These are phyloP conservation scores for Aureoboletus auriporus DNA, from an alignment of 768 basidiomycete species.

Conservation along the genomic window DNA sequence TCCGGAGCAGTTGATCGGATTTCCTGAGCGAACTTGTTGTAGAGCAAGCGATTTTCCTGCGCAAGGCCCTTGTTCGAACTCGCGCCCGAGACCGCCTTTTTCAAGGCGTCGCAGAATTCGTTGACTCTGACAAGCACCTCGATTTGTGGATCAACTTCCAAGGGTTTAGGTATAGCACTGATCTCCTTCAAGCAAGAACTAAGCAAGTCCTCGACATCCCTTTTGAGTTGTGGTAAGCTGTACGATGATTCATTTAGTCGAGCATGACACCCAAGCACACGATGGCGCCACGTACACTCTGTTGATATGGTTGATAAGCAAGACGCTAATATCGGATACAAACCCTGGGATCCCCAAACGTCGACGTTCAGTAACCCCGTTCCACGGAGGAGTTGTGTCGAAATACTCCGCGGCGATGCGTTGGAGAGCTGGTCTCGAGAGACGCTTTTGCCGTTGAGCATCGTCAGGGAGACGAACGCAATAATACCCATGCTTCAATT, in stretches of 20 bases:
- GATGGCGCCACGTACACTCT: conserved; percentile 38
- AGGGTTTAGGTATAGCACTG: conserved; percentile 36
- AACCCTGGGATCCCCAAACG: conserved; percentile 56
- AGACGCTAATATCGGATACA: conserved; percentile 46
- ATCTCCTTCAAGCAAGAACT: conserved; percentile 31
- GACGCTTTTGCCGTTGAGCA: conserved; percentile 38
- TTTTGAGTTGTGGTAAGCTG: conserved; percentile 47
- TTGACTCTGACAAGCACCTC: conserved; percentile 44
- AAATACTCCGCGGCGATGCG: conserved; percentile 44
- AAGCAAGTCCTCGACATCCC: conserved; percentile 40
- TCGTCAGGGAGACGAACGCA: conserved; percentile 66
- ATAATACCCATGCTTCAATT: conserved; percentile 56
- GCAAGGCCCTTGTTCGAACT: conserved; percentile 34
- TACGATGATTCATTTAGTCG: conserved; percentile 1
- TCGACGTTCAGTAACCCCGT: conserved; percentile 34
- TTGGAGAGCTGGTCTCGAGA: conserved; percentile 37
- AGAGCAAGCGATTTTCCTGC: conserved; percentile 32
- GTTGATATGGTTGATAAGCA: conserved; percentile 52
- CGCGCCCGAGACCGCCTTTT: conserved; percentile 29
- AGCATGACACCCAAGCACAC: background rate
- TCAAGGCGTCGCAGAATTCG: conserved; percentile 41
- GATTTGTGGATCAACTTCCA: conserved; percentile 37
- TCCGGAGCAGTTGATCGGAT: conserved; percentile 40
- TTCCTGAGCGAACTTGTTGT: conserved; percentile 29
- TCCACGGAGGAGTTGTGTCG: conserved; percentile 49